Percentiles rank a stretch among this genome's conserved stretches.
Conservation (phyloP, 768 basidiomycete genomes). For the Calocybe cyanea region DNA sequence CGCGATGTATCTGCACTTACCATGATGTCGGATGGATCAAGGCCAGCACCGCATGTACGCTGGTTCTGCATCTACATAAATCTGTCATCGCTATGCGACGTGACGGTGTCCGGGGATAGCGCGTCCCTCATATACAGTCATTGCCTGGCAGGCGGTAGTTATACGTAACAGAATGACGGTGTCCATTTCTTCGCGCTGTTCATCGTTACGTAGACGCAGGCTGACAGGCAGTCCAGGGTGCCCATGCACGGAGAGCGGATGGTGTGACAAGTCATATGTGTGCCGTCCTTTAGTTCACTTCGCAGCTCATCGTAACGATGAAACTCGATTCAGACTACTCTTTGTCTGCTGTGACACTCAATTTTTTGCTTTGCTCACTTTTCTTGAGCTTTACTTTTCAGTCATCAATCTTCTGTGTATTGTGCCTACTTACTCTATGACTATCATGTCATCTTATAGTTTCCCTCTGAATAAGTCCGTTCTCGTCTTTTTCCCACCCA, state of each 20-base stretch:
- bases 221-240: slow-evolving; percentile 10
- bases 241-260: slow-evolving; percentile 15
- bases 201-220: no score
- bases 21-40: no score
- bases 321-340: slow-evolving; percentile 47
- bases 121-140: no score
- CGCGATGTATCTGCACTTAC: no score
- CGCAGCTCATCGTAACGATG: slow-evolving; percentile 46
- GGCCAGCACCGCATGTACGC: no score
- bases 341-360: slow-evolving; percentile 25
- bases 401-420: no score
- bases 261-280: slow-evolving; percentile 7
- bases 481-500: slow-evolving; percentile 31
- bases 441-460: slow-evolving; percentile 29
- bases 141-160: no score
- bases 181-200: no score
- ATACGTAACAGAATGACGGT: no score
- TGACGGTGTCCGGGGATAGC: no score
- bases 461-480: slow-evolving; percentile 28
- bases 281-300: slow-evolving; percentile 63
- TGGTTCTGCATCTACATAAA: no score
- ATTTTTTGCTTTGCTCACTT: slow-evolving; percentile 18
- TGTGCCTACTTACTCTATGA: not conserved
- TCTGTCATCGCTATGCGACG: no score
- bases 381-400: slow-evolving; percentile 11